A percentile compares a stretch with the other conserved stretches of the same genome.
phyloP scores from a whole-genome alignment of 106 monocot genomes.

The Dioscorea zingiberensis region DNA sequence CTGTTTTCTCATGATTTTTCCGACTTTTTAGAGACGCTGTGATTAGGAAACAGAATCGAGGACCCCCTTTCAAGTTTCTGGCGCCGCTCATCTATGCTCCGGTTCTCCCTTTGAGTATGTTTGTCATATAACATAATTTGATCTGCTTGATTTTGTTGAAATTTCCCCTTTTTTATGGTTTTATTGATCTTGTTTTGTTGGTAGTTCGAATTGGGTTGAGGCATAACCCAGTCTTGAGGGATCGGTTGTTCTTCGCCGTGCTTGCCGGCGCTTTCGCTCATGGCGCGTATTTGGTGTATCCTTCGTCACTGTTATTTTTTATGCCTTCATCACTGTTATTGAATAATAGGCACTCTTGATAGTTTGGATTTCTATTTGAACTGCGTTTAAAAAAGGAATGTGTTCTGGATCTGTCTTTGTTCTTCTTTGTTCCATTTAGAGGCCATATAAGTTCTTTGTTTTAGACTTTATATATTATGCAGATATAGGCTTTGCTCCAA shows the following conservation, averaged over 20 bases:
- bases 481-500: too few relatives aligned
- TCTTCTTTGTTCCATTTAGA: too few relatives aligned
- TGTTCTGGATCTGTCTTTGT: too few relatives aligned
- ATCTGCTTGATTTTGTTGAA: neutral
- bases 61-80: conserved; percentile 45
- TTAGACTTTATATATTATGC: too few relatives aligned
- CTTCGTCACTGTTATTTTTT: conserved; percentile 20
- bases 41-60: conserved; percentile 27
- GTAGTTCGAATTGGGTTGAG: conserved; percentile 74
- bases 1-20: neutral
- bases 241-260: conserved; percentile 87
- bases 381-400: too few relatives aligned
- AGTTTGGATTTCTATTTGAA: too few relatives aligned
- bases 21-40: conserved; percentile 22
- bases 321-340: conserved; percentile 34
- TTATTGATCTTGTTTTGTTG: neutral
- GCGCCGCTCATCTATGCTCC: conserved; percentile 91
- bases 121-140: neutral
- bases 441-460: too few relatives aligned
- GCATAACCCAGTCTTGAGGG: conserved; percentile 80
- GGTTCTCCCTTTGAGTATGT: conserved; percentile 73
- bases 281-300: conserved; percentile 90
- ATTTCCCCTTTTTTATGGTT: neutral
- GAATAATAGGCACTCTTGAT: too few relatives aligned
- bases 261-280: conserved; percentile 85